A percentile compares a stretch with the other conserved stretches of the same genome.
phyloP scores from a whole-genome alignment of 1,284 basidiomycete species.

The Puccinia hordei region DNA sequence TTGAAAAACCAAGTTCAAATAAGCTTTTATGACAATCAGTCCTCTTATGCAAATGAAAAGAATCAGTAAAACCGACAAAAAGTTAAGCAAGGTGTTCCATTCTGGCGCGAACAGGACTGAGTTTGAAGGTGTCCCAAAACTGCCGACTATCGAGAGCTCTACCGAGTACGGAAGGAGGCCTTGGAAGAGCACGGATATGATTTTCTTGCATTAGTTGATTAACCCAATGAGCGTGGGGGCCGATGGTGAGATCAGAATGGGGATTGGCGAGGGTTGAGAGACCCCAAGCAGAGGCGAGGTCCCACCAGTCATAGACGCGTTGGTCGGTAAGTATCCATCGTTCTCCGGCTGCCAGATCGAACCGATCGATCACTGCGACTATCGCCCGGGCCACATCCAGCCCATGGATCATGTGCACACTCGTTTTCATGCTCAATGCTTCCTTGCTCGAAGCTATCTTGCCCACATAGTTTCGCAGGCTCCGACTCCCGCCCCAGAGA shows the following conservation, averaged over 20 bases:
- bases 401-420: slow-evolving; percentile 63
- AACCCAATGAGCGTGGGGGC: slow-evolving; percentile 62
- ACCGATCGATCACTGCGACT: slow-evolving; percentile 57
- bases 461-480: slow-evolving; percentile 64
- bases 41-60: no score
- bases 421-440: slow-evolving; percentile 64
- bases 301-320: slow-evolving; percentile 71
- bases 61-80: no score
- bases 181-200: slow-evolving; percentile 65
- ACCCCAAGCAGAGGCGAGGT: slow-evolving; percentile 65
- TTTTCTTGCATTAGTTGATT: slow-evolving; percentile 66
- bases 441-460: slow-evolving; percentile 66
- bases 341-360: slow-evolving; percentile 45
- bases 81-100: slow-evolving; percentile 47
- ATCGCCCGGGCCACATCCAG: slow-evolving; percentile 66
- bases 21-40: no score
- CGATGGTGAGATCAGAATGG: slow-evolving; percentile 44
- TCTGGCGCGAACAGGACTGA: slow-evolving; percentile 53
- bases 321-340: slow-evolving; percentile 63
- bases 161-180: slow-evolving; percentile 63
- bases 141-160: slow-evolving; percentile 67
- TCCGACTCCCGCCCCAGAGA: slow-evolving; percentile 67
- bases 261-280: slow-evolving; percentile 59
- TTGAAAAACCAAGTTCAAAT: no score
- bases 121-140: slow-evolving; percentile 64